phyloP scores from a whole-genome alignment of 805 yeast genomes.

The Naumovozyma castellii region DNA sequence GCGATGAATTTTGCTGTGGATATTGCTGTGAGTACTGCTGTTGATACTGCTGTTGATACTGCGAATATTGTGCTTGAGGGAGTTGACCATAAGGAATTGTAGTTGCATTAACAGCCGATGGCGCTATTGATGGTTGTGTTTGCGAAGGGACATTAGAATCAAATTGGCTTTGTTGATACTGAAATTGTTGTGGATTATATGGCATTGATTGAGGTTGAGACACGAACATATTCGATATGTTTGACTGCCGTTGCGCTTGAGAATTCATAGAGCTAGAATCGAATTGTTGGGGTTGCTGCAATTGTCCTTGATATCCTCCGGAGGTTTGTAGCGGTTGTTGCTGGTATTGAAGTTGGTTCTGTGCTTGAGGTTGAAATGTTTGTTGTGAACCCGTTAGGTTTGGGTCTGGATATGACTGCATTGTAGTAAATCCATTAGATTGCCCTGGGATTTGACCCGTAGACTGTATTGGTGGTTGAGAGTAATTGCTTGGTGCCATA shows the following conservation, averaged over 20 bases:
- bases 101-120: conserved; percentile 8
- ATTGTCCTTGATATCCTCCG: too few species aligned
- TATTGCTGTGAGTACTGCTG: conserved; percentile 4
- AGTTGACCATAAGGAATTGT: too few species aligned
- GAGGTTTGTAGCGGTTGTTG: too few species aligned
- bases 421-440: too few species aligned
- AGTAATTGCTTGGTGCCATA: not conserved
- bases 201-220: too few species aligned
- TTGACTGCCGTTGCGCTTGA: too few species aligned
- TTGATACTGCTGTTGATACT: conserved; percentile 7
- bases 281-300: too few species aligned
- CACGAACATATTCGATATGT: too few species aligned
- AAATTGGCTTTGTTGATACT: conserved; percentile 8
- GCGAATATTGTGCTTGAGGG: conserved; percentile 14
- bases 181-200: conserved; percentile 13
- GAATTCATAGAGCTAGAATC: too few species aligned
- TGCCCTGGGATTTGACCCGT: too few species aligned
- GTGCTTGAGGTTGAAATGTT: not conserved
- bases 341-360: conserved; percentile 14
- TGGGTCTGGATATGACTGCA: not conserved
- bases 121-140: conserved; percentile 21
- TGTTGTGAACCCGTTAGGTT: not conserved
- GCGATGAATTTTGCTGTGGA: conserved; percentile 1
- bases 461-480: too few species aligned
- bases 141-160: conserved; percentile 10